Evolutionary conservation across 768 basidiomycete genomes (phyloP), one percentile per base, ranked within the genome.

Genomic region (Austroboletus eburneus): DNA sequence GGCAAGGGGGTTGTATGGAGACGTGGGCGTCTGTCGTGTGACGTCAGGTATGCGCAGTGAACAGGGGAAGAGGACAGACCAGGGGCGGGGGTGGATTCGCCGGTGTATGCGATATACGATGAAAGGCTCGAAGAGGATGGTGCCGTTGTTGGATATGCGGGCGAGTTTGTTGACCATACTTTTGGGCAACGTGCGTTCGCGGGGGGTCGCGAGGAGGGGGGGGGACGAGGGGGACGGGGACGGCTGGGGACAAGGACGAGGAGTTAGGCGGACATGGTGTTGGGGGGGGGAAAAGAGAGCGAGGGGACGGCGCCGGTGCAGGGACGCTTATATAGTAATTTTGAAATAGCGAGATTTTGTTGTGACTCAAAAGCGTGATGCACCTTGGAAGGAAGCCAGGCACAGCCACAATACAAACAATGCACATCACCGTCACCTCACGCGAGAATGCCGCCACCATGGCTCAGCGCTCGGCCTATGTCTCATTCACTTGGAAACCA

Each of bases 101-200:
- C 70, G 70, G 72, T 83, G 80, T 90, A 90, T 90, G 68, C 87
- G 87, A 70, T 88, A 80, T 68, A 87, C 87, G 69, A 87, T 83
- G 74, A 85, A 81, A 51, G 87, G 87, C 74, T 88, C 87, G 68
- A 90, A 90, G 63, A 88, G 79, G 50, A 88, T 78, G 69, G 85
- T 83, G 75, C 87, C 86, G 85, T 87, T 83, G 76, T 82, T 85
- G 64, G 84, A 83, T 69, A 75, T 83, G 57, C 83, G 85, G 64
- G 81, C 73, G 66, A 82, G 81, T 81, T 81, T 87, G 74, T 87
- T 82, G 76, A 88, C 84, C 87, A 90, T 91, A 75, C 67, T 78
- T 67, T 58, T 55, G 54, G 40, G 50, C 54, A 48, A 62, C 61
- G 64, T 52, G 52, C 48, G 52, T 55, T 57, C 57, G 50, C 55